Evolutionary conservation across 2,329 filamentous ascomycete species (phyloP), one percentile per base, ranked within the genome.

Genomic region (Ceratocystis cacaofunesta): DNA sequence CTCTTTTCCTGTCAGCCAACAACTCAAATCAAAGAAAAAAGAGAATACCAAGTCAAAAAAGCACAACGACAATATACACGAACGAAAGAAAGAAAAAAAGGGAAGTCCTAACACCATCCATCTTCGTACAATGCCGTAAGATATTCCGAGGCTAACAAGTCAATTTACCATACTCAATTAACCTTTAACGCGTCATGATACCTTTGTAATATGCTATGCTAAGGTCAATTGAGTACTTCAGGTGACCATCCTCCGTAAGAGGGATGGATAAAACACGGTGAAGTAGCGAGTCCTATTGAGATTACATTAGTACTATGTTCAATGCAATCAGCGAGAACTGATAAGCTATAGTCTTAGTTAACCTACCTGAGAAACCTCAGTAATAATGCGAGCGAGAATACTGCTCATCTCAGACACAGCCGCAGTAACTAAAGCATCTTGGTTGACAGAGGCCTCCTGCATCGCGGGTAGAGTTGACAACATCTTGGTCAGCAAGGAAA

Each of bases 391-490:
- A 8, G 88, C 88, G 67, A 92, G 84, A 58, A 85, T 80, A 64
- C 84, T 84, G 60, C 87, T 87, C 82, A 96, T 95, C 72, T 95
- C 90, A 69, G 87, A 85, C 64, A 92, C 80, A 0, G 90, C 90
- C 52, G 92, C 89, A 64, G 84, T 78, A 72, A 88, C 82, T 68
- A 85, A 73, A 5, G 74, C 71, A 46, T 78, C 76, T 2, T 73
- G 70, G 8, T 74, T 72, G 36, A 72, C 70, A 63, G 70, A 68
- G n/a, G 68, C 70, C 66, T 79, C 80, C 67, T 79, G 78, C 74
- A 85, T 80, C 32, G 79, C 79, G 32, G 80, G 80, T 41, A 86
- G 74, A 43, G 82, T 81, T 32, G 78, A 75, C 61, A 85, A 73
- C n/a, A 87, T 73, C 67, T 78, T 80, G 52, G 85, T 82, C 25